phyloP scores from a whole-genome alignment of 2,329 filamentous ascomycete genomes.

The Canariomyces notabilis region DNA sequence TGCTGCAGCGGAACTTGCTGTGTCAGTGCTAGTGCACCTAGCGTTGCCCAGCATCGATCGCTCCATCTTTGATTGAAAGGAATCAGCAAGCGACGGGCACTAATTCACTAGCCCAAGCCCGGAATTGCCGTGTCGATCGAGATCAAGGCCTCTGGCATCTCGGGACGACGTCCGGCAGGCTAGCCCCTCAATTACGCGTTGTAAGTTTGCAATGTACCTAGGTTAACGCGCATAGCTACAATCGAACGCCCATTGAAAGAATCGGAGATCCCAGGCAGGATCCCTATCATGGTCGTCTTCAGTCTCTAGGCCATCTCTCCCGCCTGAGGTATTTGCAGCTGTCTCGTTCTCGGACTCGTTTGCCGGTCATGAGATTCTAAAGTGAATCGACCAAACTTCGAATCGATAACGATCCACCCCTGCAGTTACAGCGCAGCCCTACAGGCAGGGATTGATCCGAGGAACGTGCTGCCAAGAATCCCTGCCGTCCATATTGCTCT shows the following conservation, averaged over 20 bases:
- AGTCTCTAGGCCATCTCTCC: too few species aligned
- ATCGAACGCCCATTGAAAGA: too few species aligned
- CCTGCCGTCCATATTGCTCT: background rate
- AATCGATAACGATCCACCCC: background rate
- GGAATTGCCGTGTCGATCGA: background rate
- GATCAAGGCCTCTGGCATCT: background rate
- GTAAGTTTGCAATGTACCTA: too few species aligned
- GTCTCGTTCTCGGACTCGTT: background rate
- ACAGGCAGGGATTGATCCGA: conserved; percentile 7
- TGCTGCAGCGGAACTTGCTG: background rate
- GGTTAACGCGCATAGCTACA: too few species aligned
- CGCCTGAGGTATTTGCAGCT: too few species aligned
- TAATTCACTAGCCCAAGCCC: background rate
- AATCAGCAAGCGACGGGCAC: background rate
- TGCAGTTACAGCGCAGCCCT: conserved; percentile 11
- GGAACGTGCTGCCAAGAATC: background rate
- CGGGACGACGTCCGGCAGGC: background rate
- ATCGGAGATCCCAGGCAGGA: too few species aligned
- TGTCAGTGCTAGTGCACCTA: background rate
- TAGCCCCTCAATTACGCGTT: background rate
- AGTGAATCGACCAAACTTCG: too few species aligned
- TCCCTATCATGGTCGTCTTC: too few species aligned
- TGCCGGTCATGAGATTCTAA: background rate
- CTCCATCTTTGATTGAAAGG: background rate
- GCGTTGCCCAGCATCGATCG: background rate